Conservation (phyloP, 2,329 filamentous ascomycete genomes). For the Alternaria novae-zelandiae region DNA sequence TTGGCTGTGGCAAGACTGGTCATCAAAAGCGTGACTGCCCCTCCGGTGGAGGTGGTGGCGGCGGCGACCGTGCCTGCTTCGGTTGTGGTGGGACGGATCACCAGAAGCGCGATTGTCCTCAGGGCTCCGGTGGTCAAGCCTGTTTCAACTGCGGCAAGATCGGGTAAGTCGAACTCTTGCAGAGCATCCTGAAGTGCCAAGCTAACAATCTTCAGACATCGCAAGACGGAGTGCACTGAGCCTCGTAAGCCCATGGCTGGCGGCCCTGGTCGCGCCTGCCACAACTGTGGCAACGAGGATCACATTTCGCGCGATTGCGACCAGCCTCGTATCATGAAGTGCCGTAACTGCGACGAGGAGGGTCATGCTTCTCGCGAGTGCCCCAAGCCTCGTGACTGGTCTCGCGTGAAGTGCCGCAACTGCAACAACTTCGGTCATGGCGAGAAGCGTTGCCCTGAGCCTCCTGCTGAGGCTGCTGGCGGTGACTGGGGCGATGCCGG, state of each 20-base stretch:
- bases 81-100: constrained; percentile 33
- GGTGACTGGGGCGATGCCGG: constrained; percentile 31
- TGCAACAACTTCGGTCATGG: constrained; percentile 57
- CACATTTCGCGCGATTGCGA: constrained; percentile 37
- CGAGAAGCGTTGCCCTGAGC: constrained; percentile 49
- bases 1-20: constrained; percentile 29
- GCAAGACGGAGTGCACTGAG: constrained; percentile 36
- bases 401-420: constrained; percentile 65
- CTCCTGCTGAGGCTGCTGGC: constrained; percentile 29
- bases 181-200: background rate
- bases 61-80: constrained; percentile 30
- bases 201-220: constrained; percentile 17
- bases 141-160: constrained; percentile 41
- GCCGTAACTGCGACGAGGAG: constrained; percentile 68
- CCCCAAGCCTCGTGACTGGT: constrained; percentile 57
- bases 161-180: constrained; percentile 18
- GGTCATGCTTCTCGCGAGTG: constrained; percentile 55
- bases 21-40: constrained; percentile 34
- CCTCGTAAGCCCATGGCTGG: constrained; percentile 21
- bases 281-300: constrained; percentile 37
- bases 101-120: constrained; percentile 29
- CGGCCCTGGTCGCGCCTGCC: constrained; percentile 28
- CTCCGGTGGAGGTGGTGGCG: constrained; percentile 7
- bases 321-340: constrained; percentile 46
- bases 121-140: constrained; percentile 19